phyloP scores from a whole-genome alignment of 257 asterid genomes.

The Jacaranda copaia region DNA sequence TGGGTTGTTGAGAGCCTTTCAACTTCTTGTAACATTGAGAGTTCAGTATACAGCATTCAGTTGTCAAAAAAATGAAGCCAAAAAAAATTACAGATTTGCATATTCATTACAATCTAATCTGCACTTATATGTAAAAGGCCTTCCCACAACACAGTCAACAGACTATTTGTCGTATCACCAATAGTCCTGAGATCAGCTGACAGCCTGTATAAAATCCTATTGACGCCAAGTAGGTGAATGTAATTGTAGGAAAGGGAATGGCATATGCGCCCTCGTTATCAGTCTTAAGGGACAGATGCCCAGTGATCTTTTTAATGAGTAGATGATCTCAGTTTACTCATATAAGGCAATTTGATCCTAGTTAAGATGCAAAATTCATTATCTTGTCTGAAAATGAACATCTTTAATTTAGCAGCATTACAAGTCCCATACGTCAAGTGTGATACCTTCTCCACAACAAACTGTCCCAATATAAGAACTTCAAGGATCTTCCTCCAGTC shows the following conservation, averaged over 20 bases:
- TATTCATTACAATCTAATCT: neutral
- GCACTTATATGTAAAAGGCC: neutral
- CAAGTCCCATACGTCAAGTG: neutral
- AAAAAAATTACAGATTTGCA: neutral
- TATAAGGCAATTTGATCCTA: neutral
- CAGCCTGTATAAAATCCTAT: too few species aligned
- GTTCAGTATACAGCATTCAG: neutral
- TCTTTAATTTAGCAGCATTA: neutral
- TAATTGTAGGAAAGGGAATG: neutral
- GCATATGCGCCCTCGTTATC: neutral
- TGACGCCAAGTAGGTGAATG: neutral
- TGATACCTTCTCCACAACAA: slow-evolving; percentile 92
- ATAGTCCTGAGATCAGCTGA: neutral
- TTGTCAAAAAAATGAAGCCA: neutral
- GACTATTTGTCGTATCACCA: neutral
- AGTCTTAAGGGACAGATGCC: neutral
- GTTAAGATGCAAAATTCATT: neutral
- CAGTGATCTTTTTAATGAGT: neutral
- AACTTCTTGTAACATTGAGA: neutral
- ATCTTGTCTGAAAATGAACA: neutral
- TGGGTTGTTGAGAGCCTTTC: neutral
- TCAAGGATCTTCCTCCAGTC: slow-evolving; percentile 99
- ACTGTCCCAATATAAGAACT: slow-evolving; percentile 92
- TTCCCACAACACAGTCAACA: neutral
- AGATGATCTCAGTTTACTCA: neutral